Percentiles rank a stretch among this genome's conserved stretches.
Evolutionary conservation across 2,329 filamentous ascomycete species (phyloP).

Genomic region (Colletotrichum brevisporum): DNA sequence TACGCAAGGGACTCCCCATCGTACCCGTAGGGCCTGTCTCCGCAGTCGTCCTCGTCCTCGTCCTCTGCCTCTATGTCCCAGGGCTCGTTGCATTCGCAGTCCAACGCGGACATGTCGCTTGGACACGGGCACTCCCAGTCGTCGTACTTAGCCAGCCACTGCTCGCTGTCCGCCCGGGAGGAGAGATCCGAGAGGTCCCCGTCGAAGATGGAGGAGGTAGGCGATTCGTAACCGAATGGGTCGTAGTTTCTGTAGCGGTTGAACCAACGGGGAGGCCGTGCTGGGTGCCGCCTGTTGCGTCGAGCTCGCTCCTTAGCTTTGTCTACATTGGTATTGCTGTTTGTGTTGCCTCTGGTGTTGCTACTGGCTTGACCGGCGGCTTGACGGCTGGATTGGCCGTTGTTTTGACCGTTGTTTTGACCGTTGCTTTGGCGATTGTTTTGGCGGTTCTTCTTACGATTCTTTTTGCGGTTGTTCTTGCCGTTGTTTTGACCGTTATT

Average conservation of each 20-base stretch:
- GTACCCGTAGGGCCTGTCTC: no score
- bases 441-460: no score
- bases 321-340: no score
- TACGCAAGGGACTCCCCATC: background rate
- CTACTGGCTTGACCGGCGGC: no score
- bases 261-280: background rate
- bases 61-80: background rate
- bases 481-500: no score
- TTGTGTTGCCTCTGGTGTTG: no score
- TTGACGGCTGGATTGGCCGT: no score
- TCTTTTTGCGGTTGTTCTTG: no score
- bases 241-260: background rate
- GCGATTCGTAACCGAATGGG: background rate
- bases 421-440: no score
- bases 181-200: background rate
- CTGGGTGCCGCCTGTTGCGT: background rate
- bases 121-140: background rate
- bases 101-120: background rate
- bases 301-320: no score
- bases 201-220: background rate
- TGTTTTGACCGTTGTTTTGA: no score
- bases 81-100: background rate
- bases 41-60: no score
- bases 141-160: background rate
- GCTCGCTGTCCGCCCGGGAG: background rate